phyloP scores from a whole-genome alignment of 495 filamentous ascomycete genomes.

The Aspergillus wentii region DNA sequence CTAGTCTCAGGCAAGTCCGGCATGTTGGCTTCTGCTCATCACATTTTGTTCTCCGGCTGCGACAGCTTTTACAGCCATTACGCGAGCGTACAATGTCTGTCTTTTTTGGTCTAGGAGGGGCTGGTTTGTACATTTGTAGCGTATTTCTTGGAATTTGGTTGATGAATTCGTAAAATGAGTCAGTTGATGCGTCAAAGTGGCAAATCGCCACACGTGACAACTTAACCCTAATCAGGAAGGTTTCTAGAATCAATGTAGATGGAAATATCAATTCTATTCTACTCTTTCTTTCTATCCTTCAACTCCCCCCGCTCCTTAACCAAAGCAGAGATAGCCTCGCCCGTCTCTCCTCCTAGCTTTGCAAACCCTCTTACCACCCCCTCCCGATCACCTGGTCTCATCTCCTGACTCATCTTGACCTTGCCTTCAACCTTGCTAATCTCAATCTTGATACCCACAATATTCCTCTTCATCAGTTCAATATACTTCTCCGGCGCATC shows the following conservation, averaged over 20 bases:
- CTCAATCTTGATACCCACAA: slow-evolving; percentile 47
- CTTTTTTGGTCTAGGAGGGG: slow-evolving; percentile 20
- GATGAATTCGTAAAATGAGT: too few species aligned
- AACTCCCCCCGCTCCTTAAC: slow-evolving; percentile 36
- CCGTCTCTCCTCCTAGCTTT: slow-evolving; percentile 33
- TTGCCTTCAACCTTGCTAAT: slow-evolving; percentile 46
- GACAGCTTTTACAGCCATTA: slow-evolving; percentile 20
- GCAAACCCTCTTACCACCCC: slow-evolving; percentile 47
- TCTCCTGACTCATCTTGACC: slow-evolving; percentile 55
- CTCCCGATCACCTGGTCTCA: slow-evolving; percentile 36
- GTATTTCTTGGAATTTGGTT: too few species aligned
- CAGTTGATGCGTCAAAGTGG: too few species aligned
- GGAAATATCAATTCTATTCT: too few species aligned
- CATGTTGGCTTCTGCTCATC: slow-evolving; percentile 38
- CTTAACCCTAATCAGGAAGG: too few species aligned
- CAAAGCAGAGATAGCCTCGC: slow-evolving; percentile 25
- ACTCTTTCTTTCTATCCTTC: slow-evolving; percentile 7
- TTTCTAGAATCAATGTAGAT: too few species aligned
- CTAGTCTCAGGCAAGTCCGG: slow-evolving; percentile 31
- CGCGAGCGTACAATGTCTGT: slow-evolving; percentile 25
- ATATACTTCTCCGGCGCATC: slow-evolving; percentile 46
- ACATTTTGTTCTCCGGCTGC: slow-evolving; percentile 24
- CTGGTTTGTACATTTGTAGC: slow-evolving; percentile 23
- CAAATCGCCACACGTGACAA: too few species aligned
- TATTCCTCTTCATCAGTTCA: slow-evolving; percentile 44